Base-by-base conservation (phyloP, 78 protist species). In the Guillardia theta region DNA sequence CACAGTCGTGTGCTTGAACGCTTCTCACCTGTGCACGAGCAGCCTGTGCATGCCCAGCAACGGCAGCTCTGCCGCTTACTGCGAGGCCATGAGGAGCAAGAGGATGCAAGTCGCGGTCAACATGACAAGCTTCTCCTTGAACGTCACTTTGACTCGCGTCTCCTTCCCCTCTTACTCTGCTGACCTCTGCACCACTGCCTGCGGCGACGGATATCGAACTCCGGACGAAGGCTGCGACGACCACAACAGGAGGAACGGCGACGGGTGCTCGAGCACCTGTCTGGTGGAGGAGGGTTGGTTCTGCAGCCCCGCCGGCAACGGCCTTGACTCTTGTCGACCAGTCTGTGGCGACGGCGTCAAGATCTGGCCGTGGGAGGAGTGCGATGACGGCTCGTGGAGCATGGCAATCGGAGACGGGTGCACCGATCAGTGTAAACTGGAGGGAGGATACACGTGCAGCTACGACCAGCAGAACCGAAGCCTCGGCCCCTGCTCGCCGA, bases 301-400 rank as follows among this genome's bases (percentile, higher is more conserved):
- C 64, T 88, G 93, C 62, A 39, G 50, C 36, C 53, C 53, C 1
- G 76, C 18, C 30, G 90, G 76, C 21, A 33, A 18, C 43, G 93
- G 41, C n/a, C n/a, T n/a, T n/a, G 93, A 48, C 37, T 4, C 33
- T 15, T 48, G 76, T 18, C 15, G 64, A 27, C 46, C 43, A 30
- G 33, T 88, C 70, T 88, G 93, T 64, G 93, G 93, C 93, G 93
- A 88, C 62, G 54, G 46, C 6, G 8, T 88, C 24, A 12, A 43
- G 45, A 64, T 27, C 41, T 41, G 41, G 44, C 76, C 46, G 30
- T 30, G 10, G 44, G 93, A 88, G 64, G 76, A 88, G 64, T 88
- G 93, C 93, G 93, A 88, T 41, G 93, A 88, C 64, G 93, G 93
- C 30, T 46, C 90, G 21, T 78, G 90, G 76, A 88, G 43, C n/a